Base-by-base conservation (phyloP, 179 eudicot genomes). In the Sideroxylon spinosum region DNA sequence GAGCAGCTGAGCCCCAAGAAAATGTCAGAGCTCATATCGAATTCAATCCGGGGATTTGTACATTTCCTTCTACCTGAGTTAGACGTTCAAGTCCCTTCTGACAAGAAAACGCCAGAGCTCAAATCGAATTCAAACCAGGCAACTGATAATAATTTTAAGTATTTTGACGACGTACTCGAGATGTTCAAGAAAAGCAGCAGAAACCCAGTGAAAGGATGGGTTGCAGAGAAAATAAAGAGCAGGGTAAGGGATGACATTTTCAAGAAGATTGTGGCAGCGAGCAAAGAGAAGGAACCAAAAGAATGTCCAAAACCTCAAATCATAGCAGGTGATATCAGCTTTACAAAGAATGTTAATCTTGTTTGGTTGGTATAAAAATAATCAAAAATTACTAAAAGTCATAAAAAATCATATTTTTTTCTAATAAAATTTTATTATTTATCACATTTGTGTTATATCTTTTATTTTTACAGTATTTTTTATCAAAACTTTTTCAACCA, bases 1-100 rank as follows among this genome's bases (percentile, higher is more conserved):
- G 94, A 90, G 77, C 84, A 87, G 59, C 84, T 90, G 82, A 87
- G 89, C 71, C 90, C 86, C 44, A 1, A 82, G 49, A 87, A 89
- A 68, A 57, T 90, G 19, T 87, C 92, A 20, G 92, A 89, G 71
- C 81, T 90, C 72, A 75, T 85, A 67, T 85, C 87, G 1, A 87
- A 87, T 73, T 84, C 87, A 26, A 37, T 88, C 11, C 83, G 85
- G 72, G 86, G 91, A 22, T 19, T 79, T 49, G 67, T 73, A 20
- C 91, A 86, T 53, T 78, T 88, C 72, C 10, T 90, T 69, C 20
- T 82, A 37, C 93, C 91, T 0, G 86, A 90, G 29, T 70, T 76
- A 52, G 73, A 80, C 5, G 44, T 37, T 37, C 44, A 3, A 29
- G 37, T 29, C 37, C 37, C 37, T 29, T 29, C 44, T 37, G 44